These are phyloP conservation scores for Pezicula radicicola DNA, from an alignment of 2,329 filamentous ascomycete species.

Conservation along the genomic window DNA sequence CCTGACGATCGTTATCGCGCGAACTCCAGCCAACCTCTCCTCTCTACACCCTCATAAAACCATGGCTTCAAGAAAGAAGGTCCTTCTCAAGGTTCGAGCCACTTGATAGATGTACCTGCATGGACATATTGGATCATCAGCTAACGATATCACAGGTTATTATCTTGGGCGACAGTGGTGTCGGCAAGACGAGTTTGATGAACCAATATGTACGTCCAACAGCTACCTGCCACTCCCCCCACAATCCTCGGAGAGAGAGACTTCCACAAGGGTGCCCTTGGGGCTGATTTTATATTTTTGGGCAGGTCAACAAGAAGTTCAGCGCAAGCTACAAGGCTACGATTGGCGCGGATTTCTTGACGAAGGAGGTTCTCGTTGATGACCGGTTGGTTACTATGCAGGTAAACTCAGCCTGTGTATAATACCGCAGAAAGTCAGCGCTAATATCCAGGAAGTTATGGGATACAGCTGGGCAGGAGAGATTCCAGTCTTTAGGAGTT, in stretches of 20 bases:
- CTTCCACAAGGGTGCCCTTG: neutral
- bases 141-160: slow-evolving; percentile 66
- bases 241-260: neutral
- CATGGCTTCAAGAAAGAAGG: slow-evolving; percentile 65
- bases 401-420: slow-evolving; percentile 43
- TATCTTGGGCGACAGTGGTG: slow-evolving; percentile 97
- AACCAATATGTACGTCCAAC: slow-evolving; percentile 92
- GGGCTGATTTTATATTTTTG: slow-evolving; percentile 11
- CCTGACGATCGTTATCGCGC: slow-evolving; percentile 18
- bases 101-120: neutral
- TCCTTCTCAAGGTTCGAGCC: slow-evolving; percentile 58
- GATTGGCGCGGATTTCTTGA: slow-evolving; percentile 97
- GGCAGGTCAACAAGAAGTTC: slow-evolving; percentile 99
- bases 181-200: slow-evolving; percentile 99
- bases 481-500: slow-evolving; percentile 94
- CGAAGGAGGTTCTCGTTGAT: slow-evolving; percentile 95
- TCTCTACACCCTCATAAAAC: slow-evolving; percentile 4
- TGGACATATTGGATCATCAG: neutral
- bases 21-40: slow-evolving; percentile 5
- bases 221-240: neutral
- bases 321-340: slow-evolving; percentile 99
- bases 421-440: slow-evolving; percentile 59
- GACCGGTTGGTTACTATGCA: slow-evolving; percentile 98
- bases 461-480: slow-evolving; percentile 96
- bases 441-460: slow-evolving; percentile 80